phyloP scores from a whole-genome alignment of 345 rosid species.

The Moricandia arvensis region DNA sequence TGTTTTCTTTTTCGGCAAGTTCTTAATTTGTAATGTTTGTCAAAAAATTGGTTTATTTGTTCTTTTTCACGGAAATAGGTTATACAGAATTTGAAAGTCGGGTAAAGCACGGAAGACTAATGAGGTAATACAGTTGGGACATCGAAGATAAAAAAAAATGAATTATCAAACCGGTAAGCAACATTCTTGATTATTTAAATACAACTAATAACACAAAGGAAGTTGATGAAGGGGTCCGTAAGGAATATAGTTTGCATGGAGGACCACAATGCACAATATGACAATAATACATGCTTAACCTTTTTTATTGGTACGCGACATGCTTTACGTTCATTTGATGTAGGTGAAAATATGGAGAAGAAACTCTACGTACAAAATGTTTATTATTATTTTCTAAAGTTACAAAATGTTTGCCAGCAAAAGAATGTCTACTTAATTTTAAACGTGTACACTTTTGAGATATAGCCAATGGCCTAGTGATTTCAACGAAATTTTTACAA shows the following conservation, averaged over 20 bases:
- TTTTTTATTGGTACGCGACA: neutral
- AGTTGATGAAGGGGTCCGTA: neutral
- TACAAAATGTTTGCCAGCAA: conserved; percentile 18
- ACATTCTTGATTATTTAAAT: neutral
- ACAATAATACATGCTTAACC: no score
- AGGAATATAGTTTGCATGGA: neutral
- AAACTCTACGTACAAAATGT: neutral
- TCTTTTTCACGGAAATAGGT: neutral
- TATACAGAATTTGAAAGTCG: neutral
- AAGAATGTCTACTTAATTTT: neutral
- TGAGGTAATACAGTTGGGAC: neutral
- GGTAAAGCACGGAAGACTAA: neutral
- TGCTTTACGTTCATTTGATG: neutral
- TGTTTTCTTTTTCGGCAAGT: neutral
- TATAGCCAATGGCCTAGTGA: no score
- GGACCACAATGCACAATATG: neutral
- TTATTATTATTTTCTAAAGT: neutral
- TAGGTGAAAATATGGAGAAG: neutral
- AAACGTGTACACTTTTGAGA: no score
- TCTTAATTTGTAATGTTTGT: neutral
- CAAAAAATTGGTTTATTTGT: neutral
- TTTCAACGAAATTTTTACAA: no score
- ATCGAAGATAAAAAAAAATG: neutral
- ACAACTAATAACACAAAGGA: neutral
- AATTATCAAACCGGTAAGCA: neutral